Evolutionary conservation across 2,329 filamentous ascomycete genomes (phyloP), one percentile per base, ranked within the genome.

Genomic region (Phyllosticta citribraziliensis): DNA sequence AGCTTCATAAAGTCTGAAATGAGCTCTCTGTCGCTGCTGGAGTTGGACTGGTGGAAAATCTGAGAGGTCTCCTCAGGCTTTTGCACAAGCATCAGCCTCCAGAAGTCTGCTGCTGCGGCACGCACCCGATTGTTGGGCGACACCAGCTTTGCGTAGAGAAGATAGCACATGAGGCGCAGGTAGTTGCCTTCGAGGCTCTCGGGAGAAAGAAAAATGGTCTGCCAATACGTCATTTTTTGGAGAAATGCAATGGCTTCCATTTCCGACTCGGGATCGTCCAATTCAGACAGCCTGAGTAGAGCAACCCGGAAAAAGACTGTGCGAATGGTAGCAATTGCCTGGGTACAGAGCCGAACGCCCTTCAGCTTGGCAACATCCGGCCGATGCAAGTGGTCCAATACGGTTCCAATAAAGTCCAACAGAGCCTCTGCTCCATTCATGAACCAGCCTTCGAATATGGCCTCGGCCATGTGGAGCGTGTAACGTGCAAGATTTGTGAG

Each of bases 391-490:
- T 96, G 93, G 70, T 99, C 94, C 6, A 99, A 75, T 6, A 97
- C 75, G 58, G 87, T 86, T 1, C 93, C 94, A 3, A 87, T 83
- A 67, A 97, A 95, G 68, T 97, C 92, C 33, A 97, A 81, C 66
- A 94, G 82, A 3, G 85, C 81, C 67, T 91, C 88, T 1, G 89
- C 89, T 1, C 93, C 93, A 65, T 94, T 88, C 64, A 97, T 84
- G 69, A 97, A 97, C 90, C 92, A 97, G 17, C 94, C 94, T 74
- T 97, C 94, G 66, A 94, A 97, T 12, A 96, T 87, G 5, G 91
- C 89, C 72, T 99, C 94, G 0, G 88, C 84, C 71, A 97, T 83
- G 69, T 97, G 90, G 2, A 84, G 78, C 33, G 87, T 85, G 64
- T 97, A 88, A 12, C 91, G 84, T 0, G 88, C 87, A 69, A 99